Conservation (phyloP, 2,329 filamentous ascomycete genomes). For the Nigrograna mackinnonii region DNA sequence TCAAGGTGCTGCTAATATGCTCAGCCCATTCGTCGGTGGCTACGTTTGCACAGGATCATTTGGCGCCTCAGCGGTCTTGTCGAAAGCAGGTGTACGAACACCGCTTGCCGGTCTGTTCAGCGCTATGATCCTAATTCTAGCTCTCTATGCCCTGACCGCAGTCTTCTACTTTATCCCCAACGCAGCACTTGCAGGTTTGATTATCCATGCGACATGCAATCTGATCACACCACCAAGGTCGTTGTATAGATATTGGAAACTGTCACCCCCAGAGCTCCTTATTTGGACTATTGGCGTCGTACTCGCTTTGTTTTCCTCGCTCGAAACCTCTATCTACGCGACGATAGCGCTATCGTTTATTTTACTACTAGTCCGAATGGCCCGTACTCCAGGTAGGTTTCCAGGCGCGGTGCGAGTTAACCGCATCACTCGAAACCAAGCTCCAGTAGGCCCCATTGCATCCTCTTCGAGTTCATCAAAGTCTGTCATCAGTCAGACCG, state of each 20-base stretch:
- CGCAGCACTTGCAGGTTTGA: slow-evolving; percentile 78
- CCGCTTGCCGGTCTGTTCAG: slow-evolving; percentile 88
- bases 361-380: slow-evolving; percentile 72
- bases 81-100: slow-evolving; percentile 88
- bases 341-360: slow-evolving; percentile 77
- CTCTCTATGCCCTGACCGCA: slow-evolving; percentile 81
- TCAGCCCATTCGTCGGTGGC: slow-evolving; percentile 84
- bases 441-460: no score
- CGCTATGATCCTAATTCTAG: slow-evolving; percentile 77
- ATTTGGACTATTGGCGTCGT: slow-evolving; percentile 91
- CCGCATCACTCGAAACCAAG: background rate
- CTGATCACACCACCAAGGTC: slow-evolving; percentile 86
- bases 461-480: no score
- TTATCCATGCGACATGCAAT: slow-evolving; percentile 91
- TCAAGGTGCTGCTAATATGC: slow-evolving; percentile 83
- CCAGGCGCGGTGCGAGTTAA: slow-evolving; percentile 14
- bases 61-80: slow-evolving; percentile 90
- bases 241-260: slow-evolving; percentile 88
- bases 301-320: slow-evolving; percentile 80
- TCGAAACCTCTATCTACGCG: slow-evolving; percentile 87
- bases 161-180: slow-evolving; percentile 92
- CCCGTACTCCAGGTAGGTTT: slow-evolving; percentile 26
- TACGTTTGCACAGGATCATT: slow-evolving; percentile 93
- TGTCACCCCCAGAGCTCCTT: slow-evolving; percentile 83
- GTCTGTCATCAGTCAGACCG: no score